Evolutionary conservation across 805 yeast species (phyloP).

Genomic region (Sporopachydermia quercuum): DNA sequence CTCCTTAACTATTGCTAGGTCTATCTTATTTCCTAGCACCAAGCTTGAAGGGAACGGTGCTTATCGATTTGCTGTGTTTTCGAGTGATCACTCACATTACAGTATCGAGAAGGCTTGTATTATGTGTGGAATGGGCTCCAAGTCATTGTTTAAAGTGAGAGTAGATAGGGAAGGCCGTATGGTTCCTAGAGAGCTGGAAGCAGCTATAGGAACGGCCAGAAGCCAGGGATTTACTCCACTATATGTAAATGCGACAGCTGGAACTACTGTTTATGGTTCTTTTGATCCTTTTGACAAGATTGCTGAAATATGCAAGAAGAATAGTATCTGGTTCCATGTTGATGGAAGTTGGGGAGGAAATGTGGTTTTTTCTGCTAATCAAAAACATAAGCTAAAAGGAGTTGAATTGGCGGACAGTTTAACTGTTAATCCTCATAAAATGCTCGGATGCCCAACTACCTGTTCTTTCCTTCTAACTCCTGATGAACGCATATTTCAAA

Average conservation of each 20-base stretch:
- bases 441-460: constrained; percentile 76
- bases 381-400: constrained; percentile 37
- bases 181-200: constrained; percentile 32
- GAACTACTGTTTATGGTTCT: constrained; percentile 79
- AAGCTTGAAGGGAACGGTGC: constrained; percentile 40
- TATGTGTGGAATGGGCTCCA: constrained; percentile 53
- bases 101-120: constrained; percentile 74
- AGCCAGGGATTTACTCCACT: constrained; percentile 53
- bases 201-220: constrained; percentile 27
- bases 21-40: constrained; percentile 52
- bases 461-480: constrained; percentile 64
- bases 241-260: constrained; percentile 73
- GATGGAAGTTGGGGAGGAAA: constrained; percentile 94
- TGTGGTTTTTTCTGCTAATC: constrained; percentile 44
- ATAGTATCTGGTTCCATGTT: constrained; percentile 63
- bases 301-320: constrained; percentile 33
- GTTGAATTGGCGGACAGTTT: constrained; percentile 55
- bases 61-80: constrained; percentile 49
- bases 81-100: constrained; percentile 64
- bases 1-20: constrained; percentile 62
- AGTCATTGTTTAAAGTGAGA: constrained; percentile 45
- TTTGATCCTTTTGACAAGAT: constrained; percentile 54
- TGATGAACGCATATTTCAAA: constrained; percentile 46
- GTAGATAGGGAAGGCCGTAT: constrained; percentile 43
- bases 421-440: constrained; percentile 75